Evolutionary conservation across 306 rosid species (phyloP).

Genomic region (Cucurbita moschata): DNA sequence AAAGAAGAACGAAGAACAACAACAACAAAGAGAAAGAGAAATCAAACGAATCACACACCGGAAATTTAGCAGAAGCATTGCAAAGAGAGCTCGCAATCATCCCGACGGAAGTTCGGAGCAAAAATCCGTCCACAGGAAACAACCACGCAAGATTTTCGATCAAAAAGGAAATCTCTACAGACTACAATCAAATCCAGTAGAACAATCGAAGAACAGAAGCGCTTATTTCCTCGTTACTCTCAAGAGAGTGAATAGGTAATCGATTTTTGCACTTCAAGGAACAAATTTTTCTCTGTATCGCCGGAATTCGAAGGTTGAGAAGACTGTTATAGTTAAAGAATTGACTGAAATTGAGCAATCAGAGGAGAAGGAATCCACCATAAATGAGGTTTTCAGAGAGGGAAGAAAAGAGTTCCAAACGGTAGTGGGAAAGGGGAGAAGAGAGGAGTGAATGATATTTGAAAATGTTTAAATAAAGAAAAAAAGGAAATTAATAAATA

Average conservation of each 20-base stretch:
- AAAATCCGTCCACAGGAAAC: not conserved
- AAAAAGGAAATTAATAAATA: not conserved
- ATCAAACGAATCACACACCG: not conserved
- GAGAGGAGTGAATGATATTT: not conserved
- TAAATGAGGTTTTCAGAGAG: not conserved
- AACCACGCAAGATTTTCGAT: not conserved
- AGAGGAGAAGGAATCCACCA: not conserved
- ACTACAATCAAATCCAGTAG: not conserved
- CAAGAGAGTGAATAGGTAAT: not conserved
- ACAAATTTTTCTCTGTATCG: not conserved
- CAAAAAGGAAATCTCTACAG: not conserved
- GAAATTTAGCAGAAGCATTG: slow-evolving; percentile 1
- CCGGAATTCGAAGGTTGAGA: not conserved
- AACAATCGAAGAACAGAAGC: not conserved
- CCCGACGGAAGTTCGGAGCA: not conserved
- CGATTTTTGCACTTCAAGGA: not conserved
- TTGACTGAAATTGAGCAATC: not conserved
- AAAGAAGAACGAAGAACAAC: too few relatives aligned
- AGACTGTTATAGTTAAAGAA: not conserved
- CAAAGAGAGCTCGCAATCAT: slow-evolving; percentile 9
- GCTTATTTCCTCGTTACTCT: not conserved
- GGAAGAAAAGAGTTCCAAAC: not conserved
- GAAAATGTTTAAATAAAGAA: not conserved
- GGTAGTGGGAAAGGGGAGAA: not conserved
- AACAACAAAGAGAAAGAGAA: not conserved